Evolutionary conservation across 2,329 filamentous ascomycete species (phyloP).

Genomic region (Calonectria leucothoes): DNA sequence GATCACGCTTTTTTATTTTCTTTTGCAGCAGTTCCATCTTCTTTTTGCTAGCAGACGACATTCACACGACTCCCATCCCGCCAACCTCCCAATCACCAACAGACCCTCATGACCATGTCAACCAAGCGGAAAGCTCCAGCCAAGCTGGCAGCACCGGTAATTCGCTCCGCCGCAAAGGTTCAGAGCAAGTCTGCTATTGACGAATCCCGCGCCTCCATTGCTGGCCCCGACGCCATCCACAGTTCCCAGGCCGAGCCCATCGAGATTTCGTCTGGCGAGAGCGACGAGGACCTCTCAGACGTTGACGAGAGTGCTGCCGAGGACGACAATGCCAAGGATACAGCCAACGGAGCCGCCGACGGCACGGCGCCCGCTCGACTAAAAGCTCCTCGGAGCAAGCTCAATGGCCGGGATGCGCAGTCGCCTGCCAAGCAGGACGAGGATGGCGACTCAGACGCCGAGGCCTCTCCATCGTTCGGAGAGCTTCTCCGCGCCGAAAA

Average conservation of each 20-base stretch:
- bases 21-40: not conserved
- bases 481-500: conserved; percentile 81
- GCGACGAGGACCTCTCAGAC: conserved; percentile 67
- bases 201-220: conserved; percentile 68
- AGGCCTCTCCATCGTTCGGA: conserved; percentile 80
- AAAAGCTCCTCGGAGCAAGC: conserved; percentile 32
- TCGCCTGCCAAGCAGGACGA: conserved; percentile 38
- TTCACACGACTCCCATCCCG: conserved; percentile 30
- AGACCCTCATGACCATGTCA: conserved; percentile 58
- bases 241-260: conserved; percentile 57
- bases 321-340: conserved; percentile 29
- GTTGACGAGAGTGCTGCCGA: conserved; percentile 58
- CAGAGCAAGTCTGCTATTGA: conserved; percentile 64
- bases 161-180: conserved; percentile 65
- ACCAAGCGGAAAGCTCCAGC: conserved; percentile 71
- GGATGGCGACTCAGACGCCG: conserved; percentile 56
- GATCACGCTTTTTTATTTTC: not conserved
- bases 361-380: conserved; percentile 20
- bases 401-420: conserved; percentile 41
- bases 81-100: conserved; percentile 19
- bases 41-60: not conserved
- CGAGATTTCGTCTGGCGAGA: conserved; percentile 67
- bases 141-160: conserved; percentile 66
- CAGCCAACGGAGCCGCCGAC: conserved; percentile 28
- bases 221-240: conserved; percentile 54